These are phyloP conservation scores for Aspergillus sclerotialis DNA, from an alignment of 2,329 filamentous ascomycete species.

Conservation along the genomic window DNA sequence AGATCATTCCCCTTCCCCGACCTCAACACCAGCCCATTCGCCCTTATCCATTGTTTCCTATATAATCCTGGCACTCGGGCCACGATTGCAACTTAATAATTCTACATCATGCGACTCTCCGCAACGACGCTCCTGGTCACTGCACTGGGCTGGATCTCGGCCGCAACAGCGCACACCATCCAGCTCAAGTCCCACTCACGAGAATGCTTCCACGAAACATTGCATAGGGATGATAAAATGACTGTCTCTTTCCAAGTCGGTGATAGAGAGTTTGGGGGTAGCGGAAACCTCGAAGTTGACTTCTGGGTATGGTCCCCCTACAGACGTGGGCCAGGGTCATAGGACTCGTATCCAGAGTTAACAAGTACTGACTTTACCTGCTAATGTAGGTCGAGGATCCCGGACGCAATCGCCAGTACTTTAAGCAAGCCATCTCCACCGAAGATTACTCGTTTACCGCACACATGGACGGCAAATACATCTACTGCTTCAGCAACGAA, in stretches of 20 bases:
- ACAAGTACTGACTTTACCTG: slow-evolving; percentile 7
- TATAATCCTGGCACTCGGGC: slow-evolving; percentile 1
- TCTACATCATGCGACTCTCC: slow-evolving; percentile 34
- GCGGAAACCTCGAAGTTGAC: slow-evolving; percentile 91
- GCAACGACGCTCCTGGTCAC: slow-evolving; percentile 39
- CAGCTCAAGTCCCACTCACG: slow-evolving; percentile 85
- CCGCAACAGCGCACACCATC: slow-evolving; percentile 82
- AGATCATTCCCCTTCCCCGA: slow-evolving; percentile 5
- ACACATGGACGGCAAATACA: slow-evolving; percentile 75
- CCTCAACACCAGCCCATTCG: slow-evolving; percentile 7
- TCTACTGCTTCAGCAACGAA: slow-evolving; percentile 99
- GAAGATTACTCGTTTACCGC: slow-evolving; percentile 93
- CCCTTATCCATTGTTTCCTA: slow-evolving; percentile 2
- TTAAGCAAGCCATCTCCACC: slow-evolving; percentile 73
- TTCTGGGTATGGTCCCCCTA: slow-evolving; percentile 70
- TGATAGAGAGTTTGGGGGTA: slow-evolving; percentile 89
- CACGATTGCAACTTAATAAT: background rate
- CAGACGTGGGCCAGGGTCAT: background rate
- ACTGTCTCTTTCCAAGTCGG: slow-evolving; percentile 98
- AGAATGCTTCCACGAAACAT: slow-evolving; percentile 93
- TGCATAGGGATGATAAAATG: slow-evolving; percentile 95
- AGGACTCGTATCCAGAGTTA: background rate
- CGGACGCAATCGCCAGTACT: slow-evolving; percentile 64
- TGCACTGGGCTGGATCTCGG: slow-evolving; percentile 51
- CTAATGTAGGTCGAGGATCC: slow-evolving; percentile 67